Evolutionary conservation across 257 asterid species (phyloP), one percentile per base, ranked within the genome.

Genomic region (Datura wrightii): DNA sequence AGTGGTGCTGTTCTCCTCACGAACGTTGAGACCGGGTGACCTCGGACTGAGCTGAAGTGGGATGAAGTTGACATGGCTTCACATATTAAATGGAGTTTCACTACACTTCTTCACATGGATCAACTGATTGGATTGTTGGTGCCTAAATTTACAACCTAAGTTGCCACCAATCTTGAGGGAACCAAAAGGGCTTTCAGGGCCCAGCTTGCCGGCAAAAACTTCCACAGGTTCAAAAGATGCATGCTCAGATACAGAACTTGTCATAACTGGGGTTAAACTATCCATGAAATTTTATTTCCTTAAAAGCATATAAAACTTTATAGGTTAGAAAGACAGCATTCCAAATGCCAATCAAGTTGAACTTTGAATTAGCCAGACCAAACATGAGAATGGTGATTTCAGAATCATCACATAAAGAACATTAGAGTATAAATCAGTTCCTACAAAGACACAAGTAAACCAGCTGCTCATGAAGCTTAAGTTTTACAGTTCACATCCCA

Each of bases 81-180:
- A 60, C 39, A 31, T 11, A 24, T 48, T 74, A 24, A 53, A 11
- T 76, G 81, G 62, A 76, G 59, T 50, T 50, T 60, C 62, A 48
- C 62, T 76, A 50, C 44, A 24, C 62, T 50, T 72, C 80, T 72
- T 24, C 81, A 24, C 81, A 48, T 48, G 81, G 60, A 34, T 34
- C 16, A 78, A 31, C 46, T 78, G 48, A 78, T 18, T 52, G 82
- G 63, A 34, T 50, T 76, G 46, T 76, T 76, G 3, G 81, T 76
- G 10, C 31, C 42, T 76, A 24, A 50, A 76, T 50, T 11, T 74
- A 70, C 79, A 78, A 52, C 4, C 82, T 14, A 50, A 50, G 65
- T 39, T 52, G 48, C 82, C 46, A 76, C 31, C 62, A 31, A 76
- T 50, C 46, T 8, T 50, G 63, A 76, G 8, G 80, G 63, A 52